Conservation (phyloP, 2,329 filamentous ascomycete species). For the Leptographium procerum region DNA sequence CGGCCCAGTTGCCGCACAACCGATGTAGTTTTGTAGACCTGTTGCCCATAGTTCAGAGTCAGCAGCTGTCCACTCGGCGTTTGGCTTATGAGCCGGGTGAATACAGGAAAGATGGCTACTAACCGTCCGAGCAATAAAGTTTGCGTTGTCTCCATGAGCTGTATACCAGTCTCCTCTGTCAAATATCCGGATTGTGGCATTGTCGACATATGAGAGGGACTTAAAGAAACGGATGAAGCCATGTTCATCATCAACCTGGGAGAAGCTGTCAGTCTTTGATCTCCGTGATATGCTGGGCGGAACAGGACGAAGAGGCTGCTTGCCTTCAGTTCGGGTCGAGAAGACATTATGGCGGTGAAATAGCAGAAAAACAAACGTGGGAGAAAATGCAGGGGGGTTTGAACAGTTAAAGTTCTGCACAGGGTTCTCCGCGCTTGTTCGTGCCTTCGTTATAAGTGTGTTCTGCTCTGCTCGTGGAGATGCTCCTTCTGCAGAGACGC, state of each 20-base stretch:
- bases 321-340: conserved; percentile 62
- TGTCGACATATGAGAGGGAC: conserved; percentile 58
- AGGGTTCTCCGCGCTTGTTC: not conserved
- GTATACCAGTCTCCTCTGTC: conserved; percentile 94
- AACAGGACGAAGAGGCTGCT: conserved; percentile 3
- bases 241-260: conserved; percentile 87
- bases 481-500: not conserved
- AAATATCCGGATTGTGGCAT: conserved; percentile 78
- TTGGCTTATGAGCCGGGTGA: not conserved
- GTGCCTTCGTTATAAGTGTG: not conserved
- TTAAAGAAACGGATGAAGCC: conserved; percentile 97
- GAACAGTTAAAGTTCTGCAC: not conserved
- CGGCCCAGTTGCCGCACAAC: conserved; percentile 83
- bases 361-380: not conserved
- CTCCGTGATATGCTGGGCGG: not conserved
- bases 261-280: not conserved
- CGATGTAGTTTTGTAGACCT: conserved; percentile 96
- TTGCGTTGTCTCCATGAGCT: conserved; percentile 76
- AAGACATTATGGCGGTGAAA: conserved; percentile 44
- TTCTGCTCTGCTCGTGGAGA: not conserved
- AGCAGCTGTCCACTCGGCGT: not conserved
- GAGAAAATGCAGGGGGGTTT: not conserved
- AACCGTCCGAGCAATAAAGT: conserved; percentile 70
- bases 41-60: not conserved
- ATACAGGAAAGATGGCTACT: conserved; percentile 12